Evolutionary conservation across 768 basidiomycete genomes (phyloP).

Genomic region (Trametes cubensis): DNA sequence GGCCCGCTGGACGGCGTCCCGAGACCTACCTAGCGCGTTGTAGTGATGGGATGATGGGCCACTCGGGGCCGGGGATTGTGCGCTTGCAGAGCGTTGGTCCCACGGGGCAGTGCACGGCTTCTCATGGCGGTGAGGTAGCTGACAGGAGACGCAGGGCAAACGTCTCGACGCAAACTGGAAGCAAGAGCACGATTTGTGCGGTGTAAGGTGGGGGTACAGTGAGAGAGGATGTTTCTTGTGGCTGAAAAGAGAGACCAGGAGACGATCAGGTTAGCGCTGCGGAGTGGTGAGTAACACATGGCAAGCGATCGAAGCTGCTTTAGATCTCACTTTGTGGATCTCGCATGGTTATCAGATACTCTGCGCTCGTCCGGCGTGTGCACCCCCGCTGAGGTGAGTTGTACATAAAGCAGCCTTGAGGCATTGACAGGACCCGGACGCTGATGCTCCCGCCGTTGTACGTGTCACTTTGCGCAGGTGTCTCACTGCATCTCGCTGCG

Average conservation of each 20-base stretch:
- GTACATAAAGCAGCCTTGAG: conserved; percentile 14
- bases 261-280: neutral
- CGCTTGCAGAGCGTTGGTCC: conserved; percentile 4
- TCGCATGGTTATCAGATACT: conserved; percentile 6
- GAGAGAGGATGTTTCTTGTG: conserved; percentile 3
- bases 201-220: neutral
- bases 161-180: neutral
- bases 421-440: too few relatives aligned
- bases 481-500: conserved; percentile 1
- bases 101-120: conserved; percentile 6
- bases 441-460: conserved; percentile 5
- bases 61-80: conserved; percentile 19
- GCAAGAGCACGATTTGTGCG: neutral
- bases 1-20: neutral
- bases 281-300: conserved; percentile 16
- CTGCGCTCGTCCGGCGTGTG: neutral
- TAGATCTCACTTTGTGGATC: conserved; percentile 16
- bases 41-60: conserved; percentile 13
- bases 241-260: neutral
- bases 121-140: neutral
- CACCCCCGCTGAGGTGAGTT: conserved; percentile 11
- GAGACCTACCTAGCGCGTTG: conserved; percentile 1
- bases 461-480: neutral
- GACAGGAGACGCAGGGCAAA: neutral
- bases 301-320: conserved; percentile 16